Evolutionary conservation across 2,329 filamentous ascomycete species (phyloP).

Genomic region (Botrytis fragariae): DNA sequence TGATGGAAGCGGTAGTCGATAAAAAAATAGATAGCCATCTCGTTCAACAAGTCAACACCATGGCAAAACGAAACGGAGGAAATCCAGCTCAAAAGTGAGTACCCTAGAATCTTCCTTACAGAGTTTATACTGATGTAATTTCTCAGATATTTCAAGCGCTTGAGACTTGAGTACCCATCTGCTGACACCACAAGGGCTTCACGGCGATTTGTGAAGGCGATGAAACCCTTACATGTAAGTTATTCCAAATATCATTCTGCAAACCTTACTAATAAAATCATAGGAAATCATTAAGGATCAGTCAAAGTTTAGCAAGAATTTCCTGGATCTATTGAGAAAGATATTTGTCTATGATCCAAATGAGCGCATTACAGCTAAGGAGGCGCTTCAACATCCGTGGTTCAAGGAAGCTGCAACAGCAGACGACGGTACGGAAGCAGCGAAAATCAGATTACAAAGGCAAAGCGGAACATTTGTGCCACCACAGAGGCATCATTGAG

Average conservation of each 20-base stretch:
- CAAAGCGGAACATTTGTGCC: slow-evolving; percentile 27
- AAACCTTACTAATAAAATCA: slow-evolving; percentile 28
- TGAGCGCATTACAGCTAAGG: slow-evolving; percentile 63
- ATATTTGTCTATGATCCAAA: slow-evolving; percentile 68
- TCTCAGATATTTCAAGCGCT: slow-evolving; percentile 63
- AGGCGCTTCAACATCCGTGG: slow-evolving; percentile 66
- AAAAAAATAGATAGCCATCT: slow-evolving; percentile 57
- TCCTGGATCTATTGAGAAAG: slow-evolving; percentile 61
- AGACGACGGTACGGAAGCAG: slow-evolving; percentile 67
- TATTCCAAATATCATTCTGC: background rate
- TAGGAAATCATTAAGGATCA: slow-evolving; percentile 64
- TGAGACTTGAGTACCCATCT: slow-evolving; percentile 63
- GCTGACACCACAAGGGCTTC: slow-evolving; percentile 63
- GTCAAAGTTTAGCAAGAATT: slow-evolving; percentile 58
- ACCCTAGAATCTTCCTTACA: background rate
- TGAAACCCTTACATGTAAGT: slow-evolving; percentile 64
- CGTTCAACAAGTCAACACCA: slow-evolving; percentile 56
- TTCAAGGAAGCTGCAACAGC: slow-evolving; percentile 62
- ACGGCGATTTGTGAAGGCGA: slow-evolving; percentile 66
- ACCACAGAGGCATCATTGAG: slow-evolving; percentile 31
- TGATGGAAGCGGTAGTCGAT: slow-evolving; percentile 70
- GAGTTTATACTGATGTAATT: slow-evolving; percentile 35
- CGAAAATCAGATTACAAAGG: slow-evolving; percentile 53
- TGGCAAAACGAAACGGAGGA: slow-evolving; percentile 54
- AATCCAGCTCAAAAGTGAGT: slow-evolving; percentile 64